These are phyloP conservation scores for Helotiales sp. DNA, from an alignment of 2,329 filamentous ascomycete species.

Conservation along the genomic window DNA sequence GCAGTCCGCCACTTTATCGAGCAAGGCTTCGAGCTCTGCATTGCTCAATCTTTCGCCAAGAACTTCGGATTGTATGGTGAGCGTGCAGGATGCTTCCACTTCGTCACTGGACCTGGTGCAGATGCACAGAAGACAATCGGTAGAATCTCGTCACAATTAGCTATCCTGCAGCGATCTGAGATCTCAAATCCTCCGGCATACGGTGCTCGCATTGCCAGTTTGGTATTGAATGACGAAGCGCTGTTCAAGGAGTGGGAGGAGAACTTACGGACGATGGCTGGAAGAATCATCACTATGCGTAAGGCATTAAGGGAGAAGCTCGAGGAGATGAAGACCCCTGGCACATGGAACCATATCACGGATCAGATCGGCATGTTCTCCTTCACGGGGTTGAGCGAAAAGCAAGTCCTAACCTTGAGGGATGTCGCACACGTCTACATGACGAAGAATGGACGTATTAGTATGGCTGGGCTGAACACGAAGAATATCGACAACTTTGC, in stretches of 20 bases:
- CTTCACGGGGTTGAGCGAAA: slow-evolving; percentile 80
- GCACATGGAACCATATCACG: slow-evolving; percentile 95
- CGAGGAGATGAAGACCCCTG: slow-evolving; percentile 83
- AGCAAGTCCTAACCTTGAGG: slow-evolving; percentile 73
- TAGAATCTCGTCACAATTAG: slow-evolving; percentile 84
- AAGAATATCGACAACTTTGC: slow-evolving; percentile 93
- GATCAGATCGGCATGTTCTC: slow-evolving; percentile 99
- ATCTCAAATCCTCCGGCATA: slow-evolving; percentile 97
- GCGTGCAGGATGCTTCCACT: slow-evolving; percentile 95
- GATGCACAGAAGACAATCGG: slow-evolving; percentile 63
- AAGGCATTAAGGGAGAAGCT: slow-evolving; percentile 77
- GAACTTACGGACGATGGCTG: slow-evolving; percentile 91
- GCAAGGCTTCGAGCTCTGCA: slow-evolving; percentile 85
- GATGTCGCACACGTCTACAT: slow-evolving; percentile 81
- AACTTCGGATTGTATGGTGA: slow-evolving; percentile 98
- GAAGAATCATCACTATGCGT: slow-evolving; percentile 93
- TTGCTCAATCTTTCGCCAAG: slow-evolving; percentile 96
- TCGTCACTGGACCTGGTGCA: slow-evolving; percentile 75
- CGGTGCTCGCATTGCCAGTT: slow-evolving; percentile 85
- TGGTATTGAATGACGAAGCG: slow-evolving; percentile 78
- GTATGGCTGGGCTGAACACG: slow-evolving; percentile 96
- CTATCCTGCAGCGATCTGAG: slow-evolving; percentile 93
- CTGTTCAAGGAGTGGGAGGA: slow-evolving; percentile 90
- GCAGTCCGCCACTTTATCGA: slow-evolving; percentile 95
- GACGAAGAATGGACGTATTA: slow-evolving; percentile 98